Percentiles rank a stretch among this genome's conserved stretches.
phyloP scores from a whole-genome alignment of 108 stramenopile species.

The Cyclostephanos invisitatus region DNA sequence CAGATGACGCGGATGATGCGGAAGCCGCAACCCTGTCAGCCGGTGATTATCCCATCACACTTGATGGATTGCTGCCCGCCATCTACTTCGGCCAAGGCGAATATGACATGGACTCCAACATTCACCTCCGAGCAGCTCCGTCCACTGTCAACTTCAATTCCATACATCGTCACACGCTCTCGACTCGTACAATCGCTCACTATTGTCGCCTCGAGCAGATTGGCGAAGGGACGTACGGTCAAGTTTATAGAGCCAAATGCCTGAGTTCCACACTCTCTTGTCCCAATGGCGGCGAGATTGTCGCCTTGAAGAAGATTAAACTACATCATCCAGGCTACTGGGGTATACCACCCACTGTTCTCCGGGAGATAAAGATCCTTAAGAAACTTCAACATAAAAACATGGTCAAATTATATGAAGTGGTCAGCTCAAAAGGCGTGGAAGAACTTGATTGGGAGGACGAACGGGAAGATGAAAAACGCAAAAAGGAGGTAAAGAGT shows the following conservation, averaged over 20 bases:
- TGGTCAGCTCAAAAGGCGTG: slow-evolving; percentile 83
- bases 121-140: background rate
- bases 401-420: slow-evolving; percentile 78
- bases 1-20: background rate
- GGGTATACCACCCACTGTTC: slow-evolving; percentile 79
- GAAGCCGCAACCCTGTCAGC: background rate
- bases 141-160: slow-evolving; percentile 19
- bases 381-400: slow-evolving; percentile 73
- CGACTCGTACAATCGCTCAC: slow-evolving; percentile 75
- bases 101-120: slow-evolving; percentile 1
- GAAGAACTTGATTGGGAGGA: slow-evolving; percentile 78
- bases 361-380: slow-evolving; percentile 87
- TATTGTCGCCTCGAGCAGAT: slow-evolving; percentile 80
- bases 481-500: slow-evolving; percentile 13
- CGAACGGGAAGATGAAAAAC: slow-evolving; percentile 50
- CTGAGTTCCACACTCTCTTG: slow-evolving; percentile 3
- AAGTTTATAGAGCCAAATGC: slow-evolving; percentile 69
- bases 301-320: slow-evolving; percentile 84
- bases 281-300: slow-evolving; percentile 44
- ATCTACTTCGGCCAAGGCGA: slow-evolving; percentile 6
- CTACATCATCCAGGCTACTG: slow-evolving; percentile 65
- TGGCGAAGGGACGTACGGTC: slow-evolving; percentile 90
- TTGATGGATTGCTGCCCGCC: slow-evolving; percentile 9
- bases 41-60: slow-evolving; percentile 1
- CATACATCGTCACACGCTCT: slow-evolving; percentile 43